phyloP scores from a whole-genome alignment of 73 alveolate genomes.

The Uronychia binucleata region DNA sequence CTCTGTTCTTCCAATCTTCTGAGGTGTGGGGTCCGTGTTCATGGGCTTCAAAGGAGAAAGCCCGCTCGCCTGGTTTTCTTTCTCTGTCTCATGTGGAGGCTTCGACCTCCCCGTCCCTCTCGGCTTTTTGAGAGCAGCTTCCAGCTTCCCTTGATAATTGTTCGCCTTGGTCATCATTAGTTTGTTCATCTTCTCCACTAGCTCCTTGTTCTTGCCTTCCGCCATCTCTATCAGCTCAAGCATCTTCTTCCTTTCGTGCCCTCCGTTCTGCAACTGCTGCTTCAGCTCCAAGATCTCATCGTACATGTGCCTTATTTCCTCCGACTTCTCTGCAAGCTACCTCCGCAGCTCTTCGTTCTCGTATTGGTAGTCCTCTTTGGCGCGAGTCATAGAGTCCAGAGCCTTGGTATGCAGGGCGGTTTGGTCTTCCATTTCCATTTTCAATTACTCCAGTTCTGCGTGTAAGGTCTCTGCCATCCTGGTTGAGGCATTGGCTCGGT shows the following conservation, averaged over 20 bases:
- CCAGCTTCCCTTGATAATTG: neutral
- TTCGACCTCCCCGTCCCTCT: neutral
- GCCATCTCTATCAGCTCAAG: neutral
- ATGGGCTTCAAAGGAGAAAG: neutral
- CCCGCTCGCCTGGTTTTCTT: neutral
- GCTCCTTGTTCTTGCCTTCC: neutral
- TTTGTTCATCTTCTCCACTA: neutral
- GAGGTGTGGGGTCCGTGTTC: too few species aligned
- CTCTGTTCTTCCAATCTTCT: too few species aligned
- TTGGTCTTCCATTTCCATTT: neutral
- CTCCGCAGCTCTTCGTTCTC: neutral
- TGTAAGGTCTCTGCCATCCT: neutral
- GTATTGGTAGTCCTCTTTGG: neutral
- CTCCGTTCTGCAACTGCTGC: neutral
- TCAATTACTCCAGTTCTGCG: neutral
- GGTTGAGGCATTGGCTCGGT: neutral
- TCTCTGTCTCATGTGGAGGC: neutral
- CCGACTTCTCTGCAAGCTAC: neutral
- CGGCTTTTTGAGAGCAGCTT: neutral
- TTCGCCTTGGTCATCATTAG: neutral
- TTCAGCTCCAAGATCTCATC: neutral
- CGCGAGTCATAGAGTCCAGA: neutral
- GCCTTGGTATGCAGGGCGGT: neutral
- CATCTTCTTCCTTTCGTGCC: neutral
- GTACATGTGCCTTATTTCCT: neutral